Evolutionary conservation across 1,139 yeast genomes (phyloP).

Genomic region (Pichia sp.): DNA sequence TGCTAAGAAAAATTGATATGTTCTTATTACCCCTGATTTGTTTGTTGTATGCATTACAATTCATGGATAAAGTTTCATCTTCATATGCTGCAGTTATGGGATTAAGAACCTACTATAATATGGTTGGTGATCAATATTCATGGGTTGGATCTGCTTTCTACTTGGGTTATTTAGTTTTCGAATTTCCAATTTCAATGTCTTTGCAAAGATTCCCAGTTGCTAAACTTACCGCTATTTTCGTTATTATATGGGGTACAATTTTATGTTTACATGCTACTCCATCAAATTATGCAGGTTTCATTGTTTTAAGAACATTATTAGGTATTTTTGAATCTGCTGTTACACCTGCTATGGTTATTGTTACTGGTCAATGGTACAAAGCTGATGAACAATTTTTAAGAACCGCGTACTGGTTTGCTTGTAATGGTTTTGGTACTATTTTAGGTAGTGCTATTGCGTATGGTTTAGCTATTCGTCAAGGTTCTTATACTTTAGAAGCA

Average conservation of each 20-base stretch:
- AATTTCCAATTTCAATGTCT: slow-evolving; percentile 39
- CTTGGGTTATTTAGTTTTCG: slow-evolving; percentile 45
- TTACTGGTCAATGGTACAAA: slow-evolving; percentile 52
- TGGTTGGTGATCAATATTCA: slow-evolving; percentile 47
- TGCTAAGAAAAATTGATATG: slow-evolving; percentile 50
- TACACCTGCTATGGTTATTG: slow-evolving; percentile 47
- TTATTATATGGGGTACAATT: slow-evolving; percentile 45
- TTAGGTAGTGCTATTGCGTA: slow-evolving; percentile 46
- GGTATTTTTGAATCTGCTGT: slow-evolving; percentile 45
- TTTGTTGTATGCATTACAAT: slow-evolving; percentile 50
- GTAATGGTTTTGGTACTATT: slow-evolving; percentile 46
- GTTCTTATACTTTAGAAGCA: slow-evolving; percentile 33
- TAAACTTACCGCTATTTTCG: slow-evolving; percentile 33
- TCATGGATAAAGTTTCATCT: slow-evolving; percentile 58
- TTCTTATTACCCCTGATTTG: slow-evolving; percentile 52
- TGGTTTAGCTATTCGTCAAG: slow-evolving; percentile 34
- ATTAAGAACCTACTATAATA: slow-evolving; percentile 36
- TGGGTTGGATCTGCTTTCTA: slow-evolving; percentile 57
- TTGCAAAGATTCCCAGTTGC: slow-evolving; percentile 42
- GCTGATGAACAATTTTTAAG: slow-evolving; percentile 45
- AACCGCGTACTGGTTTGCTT: slow-evolving; percentile 44
- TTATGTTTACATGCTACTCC: slow-evolving; percentile 40
- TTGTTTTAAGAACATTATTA: slow-evolving; percentile 39
- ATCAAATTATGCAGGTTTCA: slow-evolving; percentile 34
- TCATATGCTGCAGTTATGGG: slow-evolving; percentile 60